phyloP scores from a whole-genome alignment of 2,329 filamentous ascomycete species.

The Penicillium sp. region DNA sequence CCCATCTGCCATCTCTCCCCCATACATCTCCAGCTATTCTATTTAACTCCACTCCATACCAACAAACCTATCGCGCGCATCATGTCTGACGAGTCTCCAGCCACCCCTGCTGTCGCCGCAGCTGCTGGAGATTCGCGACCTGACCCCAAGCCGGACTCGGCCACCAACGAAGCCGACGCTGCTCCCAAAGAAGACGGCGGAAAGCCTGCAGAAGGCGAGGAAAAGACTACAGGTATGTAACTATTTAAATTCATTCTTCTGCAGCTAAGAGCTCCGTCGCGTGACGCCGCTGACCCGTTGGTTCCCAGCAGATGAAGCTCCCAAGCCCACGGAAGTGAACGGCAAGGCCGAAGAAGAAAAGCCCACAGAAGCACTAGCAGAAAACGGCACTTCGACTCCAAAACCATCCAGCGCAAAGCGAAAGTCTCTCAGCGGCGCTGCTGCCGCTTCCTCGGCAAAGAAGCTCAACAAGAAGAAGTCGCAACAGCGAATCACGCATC shows the following conservation, averaged over 20 bases:
- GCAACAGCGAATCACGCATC: constrained; percentile 64
- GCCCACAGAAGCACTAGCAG: constrained; percentile 22
- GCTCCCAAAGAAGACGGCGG: constrained; percentile 8
- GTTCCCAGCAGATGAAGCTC: constrained; percentile 28
- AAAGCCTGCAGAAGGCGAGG: constrained; percentile 13
- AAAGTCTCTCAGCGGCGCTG: constrained; percentile 64
- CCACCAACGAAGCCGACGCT: constrained; percentile 19
- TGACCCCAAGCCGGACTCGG: constrained; percentile 22
- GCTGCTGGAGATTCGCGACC: constrained; percentile 30
- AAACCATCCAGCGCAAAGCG: constrained; percentile 54
- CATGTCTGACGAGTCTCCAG: constrained; percentile 39
- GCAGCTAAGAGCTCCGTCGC: not conserved
- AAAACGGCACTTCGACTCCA: constrained; percentile 48
- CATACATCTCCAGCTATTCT: not conserved
- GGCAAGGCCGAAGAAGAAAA: constrained; percentile 15
- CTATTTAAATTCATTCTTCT: not conserved
- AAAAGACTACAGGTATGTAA: constrained; percentile 29
- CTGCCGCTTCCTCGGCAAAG: constrained; percentile 59
- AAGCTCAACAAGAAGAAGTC: constrained; percentile 85
- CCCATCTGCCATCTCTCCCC: not conserved
- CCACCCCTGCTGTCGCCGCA: constrained; percentile 26
- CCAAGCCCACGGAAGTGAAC: constrained; percentile 22
- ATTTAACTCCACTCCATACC: too few relatives aligned
- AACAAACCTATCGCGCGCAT: constrained; percentile 18
- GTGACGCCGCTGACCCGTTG: constrained; percentile 13